These are phyloP conservation scores for Podaxis pistillaris DNA, from an alignment of 768 basidiomycete genomes.

Conservation along the genomic window DNA sequence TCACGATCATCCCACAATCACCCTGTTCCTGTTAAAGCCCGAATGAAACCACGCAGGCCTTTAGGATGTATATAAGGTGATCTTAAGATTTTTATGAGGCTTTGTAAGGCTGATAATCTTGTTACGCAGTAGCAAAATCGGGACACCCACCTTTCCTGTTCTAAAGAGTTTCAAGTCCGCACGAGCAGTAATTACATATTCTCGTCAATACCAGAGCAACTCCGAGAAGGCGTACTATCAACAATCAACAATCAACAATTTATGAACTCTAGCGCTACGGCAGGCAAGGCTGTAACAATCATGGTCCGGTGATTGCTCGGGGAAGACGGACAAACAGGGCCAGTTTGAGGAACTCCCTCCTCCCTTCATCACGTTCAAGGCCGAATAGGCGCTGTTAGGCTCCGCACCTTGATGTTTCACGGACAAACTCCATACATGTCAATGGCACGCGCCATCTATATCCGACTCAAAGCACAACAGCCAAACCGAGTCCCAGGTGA, in stretches of 20 bases:
- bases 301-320: neutral
- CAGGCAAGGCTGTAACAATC: neutral
- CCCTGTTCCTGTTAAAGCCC: neutral
- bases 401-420: slow-evolving; percentile 15
- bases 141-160: too few relatives aligned
- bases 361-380: neutral
- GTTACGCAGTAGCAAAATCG: too few relatives aligned
- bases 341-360: neutral
- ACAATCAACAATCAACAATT: neutral
- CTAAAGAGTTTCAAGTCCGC: neutral
- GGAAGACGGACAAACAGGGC: slow-evolving; percentile 3
- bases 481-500: slow-evolving; percentile 14
- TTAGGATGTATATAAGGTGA: neutral
- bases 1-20: neutral
- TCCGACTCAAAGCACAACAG: slow-evolving; percentile 4
- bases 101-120: neutral
- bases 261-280: neutral
- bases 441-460: slow-evolving; percentile 7
- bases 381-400: slow-evolving; percentile 2
- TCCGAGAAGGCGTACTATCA: neutral
- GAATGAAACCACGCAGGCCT: neutral
- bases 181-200: neutral
- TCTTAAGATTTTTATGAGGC: neutral
- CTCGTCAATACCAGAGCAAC: neutral
- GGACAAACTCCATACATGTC: slow-evolving; percentile 12